Evolutionary conservation across 768 basidiomycete species (phyloP), one percentile per base, ranked within the genome.

Genomic region (Pisolithus albus): DNA sequence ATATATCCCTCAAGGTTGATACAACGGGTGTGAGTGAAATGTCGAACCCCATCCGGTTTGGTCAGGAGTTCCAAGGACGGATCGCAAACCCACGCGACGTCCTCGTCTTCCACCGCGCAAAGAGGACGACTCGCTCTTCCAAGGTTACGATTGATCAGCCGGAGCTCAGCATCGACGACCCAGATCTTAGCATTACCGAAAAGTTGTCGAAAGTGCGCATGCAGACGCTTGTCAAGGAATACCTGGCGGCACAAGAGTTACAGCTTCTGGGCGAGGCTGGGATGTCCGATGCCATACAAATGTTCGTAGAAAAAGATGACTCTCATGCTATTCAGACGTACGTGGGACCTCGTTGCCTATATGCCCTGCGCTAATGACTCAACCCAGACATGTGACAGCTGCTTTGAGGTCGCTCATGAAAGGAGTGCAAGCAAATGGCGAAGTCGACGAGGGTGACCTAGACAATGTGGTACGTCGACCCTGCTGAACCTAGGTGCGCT

Each of bases 221-320:
- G 64, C 83, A 84, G 57, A 88, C 86, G 39, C 78, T 99, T 19
- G 96, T 99, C 42, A 79, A 83, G 64, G 91, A 97, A 69, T 98
- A 95, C 66, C 70, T 99, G 44, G 76, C 83, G 7, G 93, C 91
- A 46, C 96, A 98, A 71, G 90, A 94, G 65, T 70, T 98, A 61
- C 92, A 96, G 72, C 70, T 98, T 47, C 72, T 98, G 16, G 90
- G 88, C 1, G 93, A 96, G 70, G 75, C 77, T 39, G 92, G 87
- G 23, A 89, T 99, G 87, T 86, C 84, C 38, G 89, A 93, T 64
- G 96, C 96, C 6, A 93, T 99, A 48, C 85, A 90, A 72, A 78
- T 85, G 68, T 98, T 89, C 69, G 94, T 99, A 53, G 94, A 97
- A 67, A 99, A 99, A 75, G 95, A 97, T 62, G 93, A 96, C 66